Percentiles rank a stretch among this genome's conserved stretches.
Evolutionary conservation across 1,139 yeast genomes (phyloP).

Genomic region (Yamadazyma mexicana): DNA sequence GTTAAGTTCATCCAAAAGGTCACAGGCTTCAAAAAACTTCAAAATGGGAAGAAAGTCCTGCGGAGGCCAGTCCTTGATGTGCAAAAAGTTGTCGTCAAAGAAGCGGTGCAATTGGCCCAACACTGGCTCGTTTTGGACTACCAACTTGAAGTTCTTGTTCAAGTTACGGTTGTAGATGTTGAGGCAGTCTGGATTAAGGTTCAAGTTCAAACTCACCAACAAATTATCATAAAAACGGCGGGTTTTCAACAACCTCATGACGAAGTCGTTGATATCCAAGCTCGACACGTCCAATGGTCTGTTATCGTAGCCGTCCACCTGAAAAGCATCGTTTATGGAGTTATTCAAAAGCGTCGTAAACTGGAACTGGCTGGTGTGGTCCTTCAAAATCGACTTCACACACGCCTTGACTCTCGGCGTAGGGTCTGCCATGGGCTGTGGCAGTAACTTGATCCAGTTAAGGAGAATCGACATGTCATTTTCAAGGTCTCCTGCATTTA

Average conservation of each 20-base stretch:
- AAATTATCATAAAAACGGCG: constrained; percentile 16
- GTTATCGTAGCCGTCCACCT: constrained; percentile 4
- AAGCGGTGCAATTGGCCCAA: constrained; percentile 12
- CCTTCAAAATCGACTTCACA: constrained; percentile 38
- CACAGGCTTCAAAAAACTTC: constrained; percentile 16
- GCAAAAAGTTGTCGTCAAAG: constrained; percentile 12
- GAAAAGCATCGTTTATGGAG: constrained; percentile 23
- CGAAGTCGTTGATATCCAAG: constrained; percentile 11
- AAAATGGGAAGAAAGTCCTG: constrained; percentile 5
- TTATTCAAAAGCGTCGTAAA: constrained; percentile 38
- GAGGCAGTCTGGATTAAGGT: constrained; percentile 6
- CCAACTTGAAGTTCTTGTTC: constrained; percentile 12
- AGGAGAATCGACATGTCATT: constrained; percentile 41
- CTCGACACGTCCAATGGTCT: neutral
- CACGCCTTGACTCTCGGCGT: constrained; percentile 39
- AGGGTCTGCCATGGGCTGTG: constrained; percentile 25
- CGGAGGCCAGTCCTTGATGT: constrained; percentile 1
- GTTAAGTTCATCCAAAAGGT: constrained; percentile 31
- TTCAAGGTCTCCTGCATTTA: constrained; percentile 31
- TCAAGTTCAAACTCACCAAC: constrained; percentile 8
- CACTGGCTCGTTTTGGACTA: constrained; percentile 6
- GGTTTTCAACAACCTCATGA: constrained; percentile 15
- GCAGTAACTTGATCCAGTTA: constrained; percentile 32
- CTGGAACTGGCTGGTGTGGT: constrained; percentile 32
- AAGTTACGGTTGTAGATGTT: constrained; percentile 11